Conservation (phyloP, 768 basidiomycete species). For the Neoboletus magnificus region DNA sequence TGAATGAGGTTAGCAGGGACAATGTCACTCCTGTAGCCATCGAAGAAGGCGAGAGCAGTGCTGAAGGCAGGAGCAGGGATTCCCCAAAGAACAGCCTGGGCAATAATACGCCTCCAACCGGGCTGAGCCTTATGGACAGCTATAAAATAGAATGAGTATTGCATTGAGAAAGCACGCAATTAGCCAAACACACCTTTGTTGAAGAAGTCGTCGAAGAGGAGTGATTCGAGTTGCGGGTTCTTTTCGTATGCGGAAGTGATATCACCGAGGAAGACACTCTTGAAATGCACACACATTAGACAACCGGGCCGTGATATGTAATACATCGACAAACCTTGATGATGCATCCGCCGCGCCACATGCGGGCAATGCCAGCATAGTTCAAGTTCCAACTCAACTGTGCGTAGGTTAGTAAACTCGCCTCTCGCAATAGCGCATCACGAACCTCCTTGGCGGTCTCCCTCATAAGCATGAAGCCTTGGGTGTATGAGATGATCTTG, state of each 20-base stretch:
- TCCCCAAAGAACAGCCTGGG: constrained; percentile 96
- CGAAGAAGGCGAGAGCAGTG: constrained; percentile 98
- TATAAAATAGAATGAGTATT: constrained; percentile 23
- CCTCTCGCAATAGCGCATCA: not conserved
- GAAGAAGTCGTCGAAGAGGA: constrained; percentile 97
- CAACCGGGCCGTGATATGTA: constrained; percentile 7
- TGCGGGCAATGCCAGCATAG: constrained; percentile 95
- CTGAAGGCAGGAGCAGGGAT: constrained; percentile 97
- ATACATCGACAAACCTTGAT: constrained; percentile 64
- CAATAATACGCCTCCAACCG: constrained; percentile 96
- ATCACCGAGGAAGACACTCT: constrained; percentile 91
- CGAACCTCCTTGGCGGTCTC: constrained; percentile 91
- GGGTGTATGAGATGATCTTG: constrained; percentile 99
- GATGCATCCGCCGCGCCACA: constrained; percentile 99
- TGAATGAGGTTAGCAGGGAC: constrained; percentile 94
- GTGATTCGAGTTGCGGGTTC: constrained; percentile 78
- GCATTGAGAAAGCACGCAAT: not conserved
- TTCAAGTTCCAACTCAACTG: constrained; percentile 88
- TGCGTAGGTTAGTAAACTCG: constrained; percentile 2
- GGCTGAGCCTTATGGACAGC: constrained; percentile 93
- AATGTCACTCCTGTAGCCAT: constrained; percentile 95
- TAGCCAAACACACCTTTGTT: constrained; percentile 61
- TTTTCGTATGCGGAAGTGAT: constrained; percentile 90
- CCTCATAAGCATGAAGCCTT: constrained; percentile 99
- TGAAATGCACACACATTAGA: constrained; percentile 22